Evolutionary conservation across 164 flowering plant genomes (phyloP).

Genomic region (Berberis thunbergii): DNA sequence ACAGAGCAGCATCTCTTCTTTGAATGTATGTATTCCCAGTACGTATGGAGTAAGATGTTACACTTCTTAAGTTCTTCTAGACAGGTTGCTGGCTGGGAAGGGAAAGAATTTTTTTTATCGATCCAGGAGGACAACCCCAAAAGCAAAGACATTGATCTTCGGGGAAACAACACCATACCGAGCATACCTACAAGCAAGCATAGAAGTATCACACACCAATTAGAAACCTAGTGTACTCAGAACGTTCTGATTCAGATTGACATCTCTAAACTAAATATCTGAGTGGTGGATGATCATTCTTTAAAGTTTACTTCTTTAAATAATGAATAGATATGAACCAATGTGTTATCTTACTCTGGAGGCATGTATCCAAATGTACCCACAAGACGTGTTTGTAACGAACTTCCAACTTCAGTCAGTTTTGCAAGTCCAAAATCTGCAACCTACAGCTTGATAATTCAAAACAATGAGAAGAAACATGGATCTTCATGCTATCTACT

Average conservation of each 20-base stretch:
- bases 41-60: no score
- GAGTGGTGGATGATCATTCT: no score
- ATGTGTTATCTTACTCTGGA: constrained; percentile 98
- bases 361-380: constrained; percentile 99
- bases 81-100: no score
- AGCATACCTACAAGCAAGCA: constrained; percentile 54
- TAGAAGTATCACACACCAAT: not conserved
- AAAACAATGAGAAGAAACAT: constrained; percentile 1
- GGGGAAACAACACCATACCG: constrained; percentile 78
- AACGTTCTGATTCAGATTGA: no score
- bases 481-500: not conserved
- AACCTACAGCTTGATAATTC: constrained; percentile 44
- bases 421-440: constrained; percentile 97
- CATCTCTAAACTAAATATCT: no score
- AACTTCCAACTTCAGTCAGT: constrained; percentile 72
- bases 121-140: constrained; percentile 94
- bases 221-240: not conserved
- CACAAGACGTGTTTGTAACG: constrained; percentile 65
- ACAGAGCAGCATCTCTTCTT: no score
- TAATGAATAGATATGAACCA: no score
- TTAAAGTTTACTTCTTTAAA: no score
- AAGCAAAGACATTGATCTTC: constrained; percentile 85
- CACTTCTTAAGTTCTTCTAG: no score
- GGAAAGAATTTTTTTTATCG: no score
- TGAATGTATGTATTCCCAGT: no score